Evolutionary conservation across 225 moss, liverwort and hornwort genomes (phyloP), one percentile per base, ranked within the genome.

Genomic region (Sphagnum tenellum): DNA sequence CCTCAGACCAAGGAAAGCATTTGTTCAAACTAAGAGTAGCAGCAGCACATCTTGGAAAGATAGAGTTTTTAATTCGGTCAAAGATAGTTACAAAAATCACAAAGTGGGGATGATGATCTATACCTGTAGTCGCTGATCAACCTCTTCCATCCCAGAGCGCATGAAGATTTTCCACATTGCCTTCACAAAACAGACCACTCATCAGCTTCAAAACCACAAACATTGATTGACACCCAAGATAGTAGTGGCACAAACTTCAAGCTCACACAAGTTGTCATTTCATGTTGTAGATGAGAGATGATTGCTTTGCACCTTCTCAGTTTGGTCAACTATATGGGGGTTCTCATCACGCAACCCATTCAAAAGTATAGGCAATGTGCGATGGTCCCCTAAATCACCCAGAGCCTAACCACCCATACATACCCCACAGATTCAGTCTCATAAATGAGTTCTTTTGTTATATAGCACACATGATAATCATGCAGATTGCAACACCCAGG

Each of bases 151-250:
- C 61, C 84, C 78, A 66, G 78, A 84, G 49, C 81, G 69, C 84
- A 84, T 77, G 55, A 84, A 84, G 64, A 84, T 84, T 68, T 81
- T 84, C 75, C 81, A 84, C 84, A 80, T 77, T 65, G 84, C 84
- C 75, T 84, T 63, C 46, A 75, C 4, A 68, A 45, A 12, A 54
- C 44, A 8, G 50, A 48, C 56, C 55, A 53, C 55, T 10, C 55
- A 67, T 66, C 48, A 54, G 48, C 61, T 49, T 44, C 65, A 49
- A 12, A 12, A 54, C 44, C 3, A 50, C 7, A 52, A 4, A 3
- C 65, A 65, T 12, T 4, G 5, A 50, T 52, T 7, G 29, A 29
- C 1, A 29, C 29, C 29, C 29, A 29, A 29, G 29, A 29, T 29
- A 29, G 29, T 1, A 29, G 29, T 29, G 29, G 29, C 29, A 29